Conservation (phyloP, 257 asterid genomes). For the Primulina huaijiensis region DNA sequence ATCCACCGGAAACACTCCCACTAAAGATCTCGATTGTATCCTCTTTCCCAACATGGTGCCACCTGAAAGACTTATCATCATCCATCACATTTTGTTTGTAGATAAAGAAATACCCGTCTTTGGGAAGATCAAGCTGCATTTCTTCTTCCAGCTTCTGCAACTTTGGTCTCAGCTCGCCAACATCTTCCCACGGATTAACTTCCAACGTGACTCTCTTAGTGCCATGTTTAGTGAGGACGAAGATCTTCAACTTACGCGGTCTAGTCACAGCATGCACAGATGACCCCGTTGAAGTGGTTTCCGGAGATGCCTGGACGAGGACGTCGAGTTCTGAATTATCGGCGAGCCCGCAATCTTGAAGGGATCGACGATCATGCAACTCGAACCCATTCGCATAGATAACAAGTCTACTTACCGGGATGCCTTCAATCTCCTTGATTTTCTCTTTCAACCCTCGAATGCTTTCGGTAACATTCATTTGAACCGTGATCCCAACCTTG, state of each 20-base stretch:
- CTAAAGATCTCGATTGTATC: conserved; percentile 60
- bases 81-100: conserved; percentile 67
- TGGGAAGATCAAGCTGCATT: conserved; percentile 44
- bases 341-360: conserved; percentile 32
- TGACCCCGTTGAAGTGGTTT: conserved; percentile 26
- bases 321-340: conserved; percentile 44
- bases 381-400: conserved; percentile 44
- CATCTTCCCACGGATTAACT: conserved; percentile 41
- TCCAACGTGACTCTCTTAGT: conserved; percentile 45
- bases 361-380: conserved; percentile 35
- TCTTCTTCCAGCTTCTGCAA: conserved; percentile 37
- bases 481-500: conserved; percentile 22
- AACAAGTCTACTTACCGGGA: conserved; percentile 22
- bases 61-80: conserved; percentile 61
- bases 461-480: conserved; percentile 38
- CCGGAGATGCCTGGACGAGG: conserved; percentile 20
- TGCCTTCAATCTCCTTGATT: conserved; percentile 41
- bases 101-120: conserved; percentile 63
- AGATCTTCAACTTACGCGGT: conserved; percentile 32
- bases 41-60: conserved; percentile 63
- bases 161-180: conserved; percentile 47
- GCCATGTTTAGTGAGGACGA: conserved; percentile 32
- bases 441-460: conserved; percentile 46
- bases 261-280: conserved; percentile 15
- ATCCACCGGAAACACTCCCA: conserved; percentile 64